A percentile compares a stretch with the other conserved stretches of the same genome.
These are phyloP conservation scores for Spongospora subterranea DNA, from an alignment of 208 protist species.

Conservation along the genomic window DNA sequence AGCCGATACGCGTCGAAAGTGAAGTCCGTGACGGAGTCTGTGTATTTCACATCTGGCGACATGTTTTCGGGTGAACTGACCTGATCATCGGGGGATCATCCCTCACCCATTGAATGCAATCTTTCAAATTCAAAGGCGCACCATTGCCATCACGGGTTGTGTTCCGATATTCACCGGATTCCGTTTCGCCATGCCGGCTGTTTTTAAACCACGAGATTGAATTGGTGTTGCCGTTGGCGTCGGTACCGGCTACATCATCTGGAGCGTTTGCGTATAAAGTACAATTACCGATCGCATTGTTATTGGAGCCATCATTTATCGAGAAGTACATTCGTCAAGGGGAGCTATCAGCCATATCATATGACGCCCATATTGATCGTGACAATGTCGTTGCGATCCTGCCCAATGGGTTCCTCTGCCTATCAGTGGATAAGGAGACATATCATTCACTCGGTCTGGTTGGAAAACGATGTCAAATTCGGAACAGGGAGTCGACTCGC, in stretches of 20 bases:
- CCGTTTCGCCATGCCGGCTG: background rate
- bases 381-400: background rate
- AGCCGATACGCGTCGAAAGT: background rate
- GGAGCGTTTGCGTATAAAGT: background rate
- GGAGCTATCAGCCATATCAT: background rate
- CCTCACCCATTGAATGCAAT: background rate
- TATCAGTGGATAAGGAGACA: background rate
- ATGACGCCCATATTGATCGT: background rate
- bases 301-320: background rate
- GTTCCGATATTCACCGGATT: background rate
- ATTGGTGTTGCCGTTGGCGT: background rate
- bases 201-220: slow-evolving; percentile 26
- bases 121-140: background rate
- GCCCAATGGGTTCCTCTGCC: background rate
- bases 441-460: background rate
- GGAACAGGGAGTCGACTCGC: background rate
- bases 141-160: background rate
- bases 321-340: background rate
- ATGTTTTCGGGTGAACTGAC: background rate
- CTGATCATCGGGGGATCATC: background rate
- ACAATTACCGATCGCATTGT: background rate
- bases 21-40: background rate
- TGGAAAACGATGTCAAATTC: background rate
- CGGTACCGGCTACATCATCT: background rate
- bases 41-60: no score